A percentile compares a stretch with the other conserved stretches of the same genome.
phyloP scores from a whole-genome alignment of 306 rosid species.

The Quercus agrifolia region DNA sequence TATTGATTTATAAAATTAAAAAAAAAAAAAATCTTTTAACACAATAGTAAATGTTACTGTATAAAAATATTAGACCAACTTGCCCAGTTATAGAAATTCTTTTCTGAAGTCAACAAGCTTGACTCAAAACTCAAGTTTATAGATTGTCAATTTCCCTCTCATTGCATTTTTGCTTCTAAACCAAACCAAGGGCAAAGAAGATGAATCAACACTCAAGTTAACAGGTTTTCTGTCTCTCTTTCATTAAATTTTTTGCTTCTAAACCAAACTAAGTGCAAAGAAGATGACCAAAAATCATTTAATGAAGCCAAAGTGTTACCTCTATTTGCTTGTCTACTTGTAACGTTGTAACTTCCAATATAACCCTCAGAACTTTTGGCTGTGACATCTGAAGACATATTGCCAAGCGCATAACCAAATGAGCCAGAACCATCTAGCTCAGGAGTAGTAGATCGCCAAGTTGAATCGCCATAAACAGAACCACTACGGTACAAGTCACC shows the following conservation, averaged over 20 bases:
- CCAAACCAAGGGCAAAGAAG: background rate
- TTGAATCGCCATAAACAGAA: slow-evolving; percentile 57
- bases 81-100: slow-evolving; percentile 15
- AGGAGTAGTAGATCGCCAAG: slow-evolving; percentile 75
- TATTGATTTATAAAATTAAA: too few relatives aligned
- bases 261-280: background rate
- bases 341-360: slow-evolving; percentile 67
- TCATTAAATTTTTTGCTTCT: background rate
- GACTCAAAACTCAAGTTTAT: background rate
- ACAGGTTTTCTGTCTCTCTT: background rate
- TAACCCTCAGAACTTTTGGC: slow-evolving; percentile 63
- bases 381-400: slow-evolving; percentile 59
- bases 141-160: background rate
- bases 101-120: slow-evolving; percentile 19
- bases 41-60: background rate
- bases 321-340: slow-evolving; percentile 82
- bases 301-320: slow-evolving; percentile 49
- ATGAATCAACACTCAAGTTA: background rate
- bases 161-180: background rate
- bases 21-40: too few relatives aligned
- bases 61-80: slow-evolving; percentile 5
- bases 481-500: slow-evolving; percentile 63
- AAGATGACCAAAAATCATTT: background rate
- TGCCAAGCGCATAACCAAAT: slow-evolving; percentile 64
- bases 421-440: slow-evolving; percentile 73